Base-by-base conservation (phyloP, 305 asterid species). In the Fraxinus ornus region DNA sequence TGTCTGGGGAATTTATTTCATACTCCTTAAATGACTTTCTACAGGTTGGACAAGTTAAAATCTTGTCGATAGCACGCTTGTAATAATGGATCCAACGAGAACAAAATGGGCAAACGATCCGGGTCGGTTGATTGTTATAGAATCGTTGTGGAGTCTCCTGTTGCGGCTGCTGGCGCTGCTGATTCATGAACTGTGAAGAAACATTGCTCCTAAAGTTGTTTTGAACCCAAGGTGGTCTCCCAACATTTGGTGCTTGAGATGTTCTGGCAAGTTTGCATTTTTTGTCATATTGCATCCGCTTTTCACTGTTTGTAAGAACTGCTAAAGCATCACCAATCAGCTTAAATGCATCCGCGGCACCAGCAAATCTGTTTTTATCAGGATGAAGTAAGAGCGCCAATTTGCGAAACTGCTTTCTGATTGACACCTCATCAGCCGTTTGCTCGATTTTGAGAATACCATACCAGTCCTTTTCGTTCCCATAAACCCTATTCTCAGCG, bases 321-420 rank as follows among this genome's bases (percentile, higher is more conserved):
- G 76, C 75, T 78, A 85, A 86, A 70, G 95, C 95, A 80, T 89
- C 92, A 12, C 86, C 80, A 75, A 91, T 79, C 68, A 90, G 33
- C 70, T 82, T 86, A 79, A 91, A 91, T 22, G 95, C 97, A 79
- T 91, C 93, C 0, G 87, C 79, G 12, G 97, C 92, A 9, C 95
- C 97, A 5, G 92, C 83, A 68, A 87, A 83, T 47, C 68, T 78
- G 91, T 90, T 92, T 83, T 87, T 89, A 78, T 93, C 94, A 2
- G 93, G 97, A 74, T 91, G 95, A 73, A 93, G 93, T 35, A 68
- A 36, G 82, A 93, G 88, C 1, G 93, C 91, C 80, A 93, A 78
- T 82, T 72, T 87, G 36, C 88, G 85, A 74, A 79, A 92, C 84
- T 83, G 96, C 77, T 77, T 85, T 78, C 68, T 85, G 75, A 92